These are phyloP conservation scores for Aspergillus niger DNA, from an alignment of 2,329 filamentous ascomycete species.

Conservation along the genomic window DNA sequence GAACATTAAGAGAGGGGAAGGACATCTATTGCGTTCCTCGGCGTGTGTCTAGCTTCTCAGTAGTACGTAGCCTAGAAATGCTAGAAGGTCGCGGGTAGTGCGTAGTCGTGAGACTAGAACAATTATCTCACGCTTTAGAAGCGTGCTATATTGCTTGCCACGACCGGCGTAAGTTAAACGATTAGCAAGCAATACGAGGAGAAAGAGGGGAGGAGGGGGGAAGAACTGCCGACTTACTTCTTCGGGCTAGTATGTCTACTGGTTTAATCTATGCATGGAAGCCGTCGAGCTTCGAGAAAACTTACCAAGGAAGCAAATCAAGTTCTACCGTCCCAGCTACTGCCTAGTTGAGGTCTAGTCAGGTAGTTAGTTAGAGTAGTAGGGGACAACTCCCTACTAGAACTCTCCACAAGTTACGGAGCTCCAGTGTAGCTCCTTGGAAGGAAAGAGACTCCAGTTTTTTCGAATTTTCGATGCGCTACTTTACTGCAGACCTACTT, in stretches of 20 bases:
- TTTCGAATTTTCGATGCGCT: not conserved
- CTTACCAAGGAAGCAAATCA: not conserved
- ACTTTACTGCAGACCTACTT: no score
- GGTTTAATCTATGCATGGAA: slow-evolving; percentile 10
- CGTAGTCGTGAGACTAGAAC: slow-evolving; percentile 1
- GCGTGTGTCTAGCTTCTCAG: not conserved
- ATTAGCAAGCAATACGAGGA: slow-evolving; percentile 3
- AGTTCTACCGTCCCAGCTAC: not conserved
- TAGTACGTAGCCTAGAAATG: not conserved
- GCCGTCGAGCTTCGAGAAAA: slow-evolving; percentile 7
- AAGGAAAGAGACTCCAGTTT: not conserved
- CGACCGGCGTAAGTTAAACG: not conserved
- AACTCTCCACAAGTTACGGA: not conserved
- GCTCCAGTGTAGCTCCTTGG: not conserved
- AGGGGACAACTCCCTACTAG: not conserved
- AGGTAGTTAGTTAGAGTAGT: not conserved
- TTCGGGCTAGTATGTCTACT: not conserved
- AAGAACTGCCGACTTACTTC: not conserved
- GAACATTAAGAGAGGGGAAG: not conserved
- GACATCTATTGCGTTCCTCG: not conserved
- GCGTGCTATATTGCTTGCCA: slow-evolving; percentile 5
- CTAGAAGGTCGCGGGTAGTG: not conserved
- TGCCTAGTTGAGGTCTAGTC: not conserved
- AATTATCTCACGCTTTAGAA: not conserved
- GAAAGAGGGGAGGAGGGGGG: not conserved